Conservation (phyloP, 2,329 filamentous ascomycete genomes). For the Dendrostoma leiphaemia region DNA sequence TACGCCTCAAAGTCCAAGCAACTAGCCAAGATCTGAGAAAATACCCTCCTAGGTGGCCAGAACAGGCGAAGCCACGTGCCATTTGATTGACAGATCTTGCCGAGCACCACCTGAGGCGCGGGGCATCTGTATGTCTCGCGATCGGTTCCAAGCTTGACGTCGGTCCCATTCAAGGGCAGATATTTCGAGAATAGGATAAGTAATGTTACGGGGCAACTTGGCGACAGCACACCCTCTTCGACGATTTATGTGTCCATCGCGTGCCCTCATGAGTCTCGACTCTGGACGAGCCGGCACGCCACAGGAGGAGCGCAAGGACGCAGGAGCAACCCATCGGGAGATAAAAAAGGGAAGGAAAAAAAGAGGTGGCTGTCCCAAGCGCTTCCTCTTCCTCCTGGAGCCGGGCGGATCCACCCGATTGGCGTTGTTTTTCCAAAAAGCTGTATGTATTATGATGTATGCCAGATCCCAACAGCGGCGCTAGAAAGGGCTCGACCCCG, state of each 20-base stretch:
- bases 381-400: neutral
- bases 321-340: neutral
- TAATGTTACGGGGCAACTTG: too few relatives aligned
- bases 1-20: neutral
- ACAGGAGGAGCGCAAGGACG: neutral
- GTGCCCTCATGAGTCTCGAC: too few relatives aligned
- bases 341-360: neutral
- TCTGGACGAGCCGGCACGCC: too few relatives aligned
- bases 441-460: too few relatives aligned
- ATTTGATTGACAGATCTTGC: neutral
- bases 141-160: neutral
- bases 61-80: neutral
- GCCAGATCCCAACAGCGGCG: neutral
- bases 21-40: too few relatives aligned
- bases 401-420: neutral
- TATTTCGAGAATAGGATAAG: too few relatives aligned
- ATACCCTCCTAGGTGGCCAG: too few relatives aligned
- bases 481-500: neutral
- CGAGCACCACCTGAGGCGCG: neutral
- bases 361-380: slow-evolving; percentile 1
- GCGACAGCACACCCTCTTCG: too few relatives aligned
- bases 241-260: too few relatives aligned
- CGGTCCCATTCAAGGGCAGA: neutral
- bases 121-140: slow-evolving; percentile 1
- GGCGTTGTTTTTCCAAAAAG: neutral